Conservation (phyloP, 2,329 filamentous ascomycete genomes). For the Sarocladiaceae sp. region DNA sequence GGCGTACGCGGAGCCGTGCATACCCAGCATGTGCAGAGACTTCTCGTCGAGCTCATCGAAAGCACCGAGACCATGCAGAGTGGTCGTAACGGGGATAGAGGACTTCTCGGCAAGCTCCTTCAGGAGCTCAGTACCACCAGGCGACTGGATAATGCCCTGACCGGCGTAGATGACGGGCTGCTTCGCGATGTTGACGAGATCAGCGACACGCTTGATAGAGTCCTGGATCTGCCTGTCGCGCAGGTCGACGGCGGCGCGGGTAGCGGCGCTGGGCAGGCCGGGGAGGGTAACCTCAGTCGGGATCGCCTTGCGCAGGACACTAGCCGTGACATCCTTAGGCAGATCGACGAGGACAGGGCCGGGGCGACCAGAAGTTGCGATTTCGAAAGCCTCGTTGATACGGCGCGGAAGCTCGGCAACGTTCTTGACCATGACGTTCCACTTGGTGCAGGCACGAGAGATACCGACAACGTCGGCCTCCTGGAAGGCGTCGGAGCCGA, state of each 20-base stretch:
- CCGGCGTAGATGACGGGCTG: constrained; percentile 95
- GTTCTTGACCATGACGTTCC: constrained; percentile 98
- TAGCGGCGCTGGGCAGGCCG: constrained; percentile 77
- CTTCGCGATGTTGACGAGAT: constrained; percentile 81
- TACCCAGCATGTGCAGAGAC: constrained; percentile 95
- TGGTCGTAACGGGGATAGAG: constrained; percentile 90
- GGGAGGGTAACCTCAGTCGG: constrained; percentile 70
- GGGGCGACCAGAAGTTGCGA: constrained; percentile 87
- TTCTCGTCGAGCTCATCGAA: constrained; percentile 93
- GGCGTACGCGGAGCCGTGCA: constrained; percentile 95
- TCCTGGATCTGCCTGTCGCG: constrained; percentile 64
- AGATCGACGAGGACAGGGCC: constrained; percentile 93
- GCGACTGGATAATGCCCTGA: constrained; percentile 75
- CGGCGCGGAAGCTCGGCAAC: constrained; percentile 86
- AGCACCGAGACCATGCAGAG: constrained; percentile 84
- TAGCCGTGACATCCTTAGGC: constrained; percentile 92
- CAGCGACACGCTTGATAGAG: constrained; percentile 70
- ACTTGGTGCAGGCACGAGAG: constrained; percentile 92
- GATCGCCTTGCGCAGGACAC: constrained; percentile 75
- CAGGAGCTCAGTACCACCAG: constrained; percentile 72
- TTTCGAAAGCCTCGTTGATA: constrained; percentile 98
- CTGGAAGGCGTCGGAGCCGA: constrained; percentile 95
- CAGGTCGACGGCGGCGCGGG: constrained; percentile 68
- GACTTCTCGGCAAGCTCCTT: constrained; percentile 86
- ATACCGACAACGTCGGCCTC: constrained; percentile 94